Conservation (phyloP, 768 basidiomycete genomes). For the Baorangia bicolor region DNA sequence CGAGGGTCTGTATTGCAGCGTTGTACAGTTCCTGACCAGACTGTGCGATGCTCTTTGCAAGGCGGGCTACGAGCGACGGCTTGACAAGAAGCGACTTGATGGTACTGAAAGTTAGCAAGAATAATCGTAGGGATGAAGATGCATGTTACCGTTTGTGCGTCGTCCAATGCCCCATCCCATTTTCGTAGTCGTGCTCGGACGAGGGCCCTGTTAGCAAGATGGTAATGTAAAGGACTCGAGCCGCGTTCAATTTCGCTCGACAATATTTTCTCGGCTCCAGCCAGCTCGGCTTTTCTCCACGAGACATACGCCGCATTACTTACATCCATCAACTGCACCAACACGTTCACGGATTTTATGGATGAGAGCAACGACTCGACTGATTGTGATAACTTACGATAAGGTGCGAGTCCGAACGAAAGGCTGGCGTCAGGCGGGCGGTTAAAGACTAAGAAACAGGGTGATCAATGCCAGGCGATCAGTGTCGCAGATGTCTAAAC, state of each 20-base stretch:
- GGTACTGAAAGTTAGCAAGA: background rate
- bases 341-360: background rate
- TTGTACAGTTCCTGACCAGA: background rate
- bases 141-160: constrained; percentile 8
- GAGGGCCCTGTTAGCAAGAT: constrained; percentile 16
- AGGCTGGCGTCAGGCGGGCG: background rate
- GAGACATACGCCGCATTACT: constrained; percentile 5
- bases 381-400: constrained; percentile 4
- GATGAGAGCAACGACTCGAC: background rate
- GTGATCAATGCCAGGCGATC: background rate
- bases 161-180: constrained; percentile 14
- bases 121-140: background rate
- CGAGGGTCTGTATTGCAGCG: background rate
- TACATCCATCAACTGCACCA: constrained; percentile 13
- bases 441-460: constrained; percentile 7
- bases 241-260: constrained; percentile 14
- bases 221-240: background rate
- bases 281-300: constrained; percentile 8
- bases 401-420: background rate
- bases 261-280: constrained; percentile 10
- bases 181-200: constrained; percentile 5
- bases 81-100: constrained; percentile 7
- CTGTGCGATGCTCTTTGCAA: constrained; percentile 8
- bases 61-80: constrained; percentile 6
- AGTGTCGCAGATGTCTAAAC: background rate